phyloP scores from a whole-genome alignment of 148 eudicot species.

The Drosera capensis region DNA sequence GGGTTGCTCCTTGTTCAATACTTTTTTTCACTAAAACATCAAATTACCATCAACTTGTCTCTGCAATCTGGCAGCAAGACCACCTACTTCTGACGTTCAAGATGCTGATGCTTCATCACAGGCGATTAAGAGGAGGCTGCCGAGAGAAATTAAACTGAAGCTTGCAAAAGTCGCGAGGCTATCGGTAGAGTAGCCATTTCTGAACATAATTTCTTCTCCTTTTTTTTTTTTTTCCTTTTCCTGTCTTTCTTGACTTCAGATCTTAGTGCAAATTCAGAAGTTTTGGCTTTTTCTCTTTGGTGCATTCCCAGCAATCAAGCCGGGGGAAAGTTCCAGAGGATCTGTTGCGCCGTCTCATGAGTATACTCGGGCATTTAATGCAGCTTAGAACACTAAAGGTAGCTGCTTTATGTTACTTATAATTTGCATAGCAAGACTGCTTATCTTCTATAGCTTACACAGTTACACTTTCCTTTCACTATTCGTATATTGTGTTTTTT shows the following conservation, averaged over 20 bases:
- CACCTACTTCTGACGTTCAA: conserved; percentile 50
- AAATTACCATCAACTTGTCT: conserved; percentile 3
- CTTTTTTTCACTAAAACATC: not conserved
- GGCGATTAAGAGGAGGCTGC: conserved; percentile 76
- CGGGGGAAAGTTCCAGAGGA: conserved; percentile 68
- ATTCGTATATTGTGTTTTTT: too few species aligned
- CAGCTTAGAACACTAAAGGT: conserved; percentile 92
- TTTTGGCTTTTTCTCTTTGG: conserved; percentile 5
- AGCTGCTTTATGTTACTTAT: not conserved
- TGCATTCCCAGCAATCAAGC: conserved; percentile 55
- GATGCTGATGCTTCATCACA: conserved; percentile 68
- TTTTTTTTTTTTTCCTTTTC: too few species aligned
- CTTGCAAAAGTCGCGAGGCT: conserved; percentile 91
- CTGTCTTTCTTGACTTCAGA: not conserved
- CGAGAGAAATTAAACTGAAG: conserved; percentile 82
- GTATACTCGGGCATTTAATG: conserved; percentile 78
- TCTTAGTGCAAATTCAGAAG: conserved; percentile 1
- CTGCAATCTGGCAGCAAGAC: conserved; percentile 44
- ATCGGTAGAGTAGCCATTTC: conserved; percentile 34
- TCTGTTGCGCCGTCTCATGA: conserved; percentile 72
- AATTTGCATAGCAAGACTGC: not conserved
- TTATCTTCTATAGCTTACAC: conserved; percentile 1
- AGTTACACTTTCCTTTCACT: not conserved
- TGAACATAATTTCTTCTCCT: not conserved
- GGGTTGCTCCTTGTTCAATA: not conserved